Conservation (phyloP, 1,284 basidiomycete genomes). For the Phylloporus sp. region DNA sequence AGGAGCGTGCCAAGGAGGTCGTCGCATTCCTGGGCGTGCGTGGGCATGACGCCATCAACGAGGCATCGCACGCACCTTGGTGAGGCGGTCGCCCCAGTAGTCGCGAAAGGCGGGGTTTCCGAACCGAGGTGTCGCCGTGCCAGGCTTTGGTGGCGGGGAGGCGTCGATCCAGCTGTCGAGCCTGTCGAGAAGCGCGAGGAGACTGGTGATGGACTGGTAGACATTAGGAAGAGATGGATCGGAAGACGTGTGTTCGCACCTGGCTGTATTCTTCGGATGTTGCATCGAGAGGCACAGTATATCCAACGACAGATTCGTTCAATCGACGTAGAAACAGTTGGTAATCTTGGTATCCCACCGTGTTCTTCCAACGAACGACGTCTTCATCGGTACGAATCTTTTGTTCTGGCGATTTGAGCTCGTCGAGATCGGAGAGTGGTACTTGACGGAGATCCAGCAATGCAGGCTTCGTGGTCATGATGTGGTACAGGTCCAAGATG, state of each 20-base stretch:
- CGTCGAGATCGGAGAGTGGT: conserved; percentile 44
- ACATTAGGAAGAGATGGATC: conserved; percentile 11
- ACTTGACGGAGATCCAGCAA: conserved; percentile 55
- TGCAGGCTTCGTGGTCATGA: too few species aligned
- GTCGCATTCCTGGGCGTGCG: conserved; percentile 61
- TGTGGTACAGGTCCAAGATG: conserved; percentile 9
- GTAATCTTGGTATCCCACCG: conserved; percentile 76
- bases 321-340: conserved; percentile 76
- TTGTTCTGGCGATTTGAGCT: conserved; percentile 45
- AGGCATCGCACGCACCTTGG: conserved; percentile 60
- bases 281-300: conserved; percentile 50
- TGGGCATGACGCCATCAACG: neutral
- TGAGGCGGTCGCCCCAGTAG: conserved; percentile 80
- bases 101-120: conserved; percentile 93
- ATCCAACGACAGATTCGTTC: conserved; percentile 77
- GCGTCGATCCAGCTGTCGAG: conserved; percentile 84
- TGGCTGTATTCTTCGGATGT: conserved; percentile 22
- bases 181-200: conserved; percentile 71
- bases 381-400: conserved; percentile 77
- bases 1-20: conserved; percentile 63
- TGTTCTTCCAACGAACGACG: conserved; percentile 71
- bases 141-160: conserved; percentile 77
- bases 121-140: conserved; percentile 78
- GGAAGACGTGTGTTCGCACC: conserved; percentile 23
- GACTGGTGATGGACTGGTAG: conserved; percentile 53